Base-by-base conservation (phyloP, 2,329 filamentous ascomycete species). In the Penicillium glabrum region DNA sequence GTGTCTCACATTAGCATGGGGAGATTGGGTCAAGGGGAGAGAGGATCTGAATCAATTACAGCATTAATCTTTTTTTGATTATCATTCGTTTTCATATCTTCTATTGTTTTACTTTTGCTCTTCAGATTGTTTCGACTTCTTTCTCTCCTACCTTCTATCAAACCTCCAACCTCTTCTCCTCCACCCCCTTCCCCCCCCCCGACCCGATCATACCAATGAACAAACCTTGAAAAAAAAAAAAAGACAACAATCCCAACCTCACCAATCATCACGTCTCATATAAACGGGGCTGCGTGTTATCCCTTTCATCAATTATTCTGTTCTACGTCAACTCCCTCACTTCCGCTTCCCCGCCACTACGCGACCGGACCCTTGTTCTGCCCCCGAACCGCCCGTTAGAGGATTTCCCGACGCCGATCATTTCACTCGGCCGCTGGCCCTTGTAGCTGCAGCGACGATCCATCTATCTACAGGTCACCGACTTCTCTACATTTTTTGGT, bases 401-500 rank as follows among this genome's bases (percentile, higher is more conserved):
- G 49, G 19, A 53, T 46, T 41, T 51, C 43, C 41, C 43, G 44
- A 55, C 51, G 64, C 50, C 59, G 63, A 67, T 67, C 63, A 57
- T 24, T 61, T 65, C 29, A 41, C 56, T 63, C 55, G 58, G 58
- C 50, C 52, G 58, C 50, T 48, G 58, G 59, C 56, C 59, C 54
- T 63, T 57, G 24, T 16, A 45, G 59, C 59, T 63, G 55, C 61
- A 59, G 55, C 51, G 56, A 57, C 51, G 61, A 61, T 61, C 58
- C 53, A 66, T 54, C 61, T 54, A 61, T 61, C 49, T 46, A 56
- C 44, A 33, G 46, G 45, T 27, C 45, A 48, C 49, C 56, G 51
- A 57, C 49, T 57, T 50, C 24, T 48, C 24, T 29, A 29, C 27
- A 29, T 29, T 29, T 33, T 52, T 24, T 47, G 5, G 29, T 47